phyloP scores from a whole-genome alignment of 192 early-diverging fungal species.

The Coemansia sp. region DNA sequence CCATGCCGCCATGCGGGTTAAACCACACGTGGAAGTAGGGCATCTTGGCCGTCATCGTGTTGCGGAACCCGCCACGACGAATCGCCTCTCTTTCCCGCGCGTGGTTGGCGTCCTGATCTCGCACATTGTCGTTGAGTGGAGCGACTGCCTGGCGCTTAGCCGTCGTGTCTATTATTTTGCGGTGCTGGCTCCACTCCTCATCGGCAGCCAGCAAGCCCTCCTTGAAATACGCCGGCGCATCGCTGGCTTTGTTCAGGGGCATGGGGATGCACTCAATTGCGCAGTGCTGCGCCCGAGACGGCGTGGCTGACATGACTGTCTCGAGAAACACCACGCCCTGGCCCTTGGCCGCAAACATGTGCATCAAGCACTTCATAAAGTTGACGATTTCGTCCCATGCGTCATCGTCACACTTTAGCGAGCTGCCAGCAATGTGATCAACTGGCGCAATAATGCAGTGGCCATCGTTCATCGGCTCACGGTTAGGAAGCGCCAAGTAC shows the following conservation, averaged over 20 bases:
- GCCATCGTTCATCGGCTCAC: slow-evolving; percentile 69
- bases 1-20: slow-evolving; percentile 78
- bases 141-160: slow-evolving; percentile 46
- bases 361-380: slow-evolving; percentile 91
- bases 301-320: slow-evolving; percentile 71
- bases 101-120: slow-evolving; percentile 32
- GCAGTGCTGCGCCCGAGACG: slow-evolving; percentile 66
- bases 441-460: slow-evolving; percentile 92
- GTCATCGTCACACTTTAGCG: slow-evolving; percentile 85
- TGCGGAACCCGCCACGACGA: slow-evolving; percentile 64
- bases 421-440: slow-evolving; percentile 72
- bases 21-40: slow-evolving; percentile 99
- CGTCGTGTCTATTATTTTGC: slow-evolving; percentile 68
- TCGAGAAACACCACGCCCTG: slow-evolving; percentile 84
- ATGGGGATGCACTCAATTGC: slow-evolving; percentile 91
- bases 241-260: slow-evolving; percentile 66
- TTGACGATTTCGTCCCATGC: slow-evolving; percentile 92
- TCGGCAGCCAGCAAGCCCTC: slow-evolving; percentile 72
- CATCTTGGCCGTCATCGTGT: slow-evolving; percentile 68
- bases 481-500: slow-evolving; percentile 75
- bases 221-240: slow-evolving; percentile 82
- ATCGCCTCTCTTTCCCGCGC: slow-evolving; percentile 7
- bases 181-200: slow-evolving; percentile 89
- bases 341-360: slow-evolving; percentile 72
- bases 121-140: slow-evolving; percentile 16